phyloP scores from a whole-genome alignment of 495 filamentous ascomycete species.

The Friedmanniomyces endolithicus region DNA sequence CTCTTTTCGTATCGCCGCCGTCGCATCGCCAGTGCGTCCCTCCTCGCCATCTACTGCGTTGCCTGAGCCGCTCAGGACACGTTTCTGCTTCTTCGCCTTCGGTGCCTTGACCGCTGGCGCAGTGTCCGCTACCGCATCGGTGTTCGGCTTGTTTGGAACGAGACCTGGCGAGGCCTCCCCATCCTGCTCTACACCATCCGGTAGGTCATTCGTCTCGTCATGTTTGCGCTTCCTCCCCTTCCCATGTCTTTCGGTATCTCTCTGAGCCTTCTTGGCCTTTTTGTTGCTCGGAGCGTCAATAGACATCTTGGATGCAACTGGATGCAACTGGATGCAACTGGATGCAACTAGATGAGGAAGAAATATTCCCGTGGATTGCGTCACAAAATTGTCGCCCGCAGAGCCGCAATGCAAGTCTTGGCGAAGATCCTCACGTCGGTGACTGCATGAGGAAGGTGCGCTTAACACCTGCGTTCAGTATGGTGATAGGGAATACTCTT shows the following conservation, averaged over 20 bases:
- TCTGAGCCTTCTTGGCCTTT: background rate
- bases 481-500: too few species aligned
- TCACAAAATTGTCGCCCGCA: background rate
- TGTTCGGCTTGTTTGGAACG: too few species aligned
- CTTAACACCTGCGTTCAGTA: too few species aligned
- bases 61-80: background rate
- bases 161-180: background rate
- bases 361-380: background rate
- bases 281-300: background rate
- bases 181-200: background rate
- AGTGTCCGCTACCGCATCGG: background rate
- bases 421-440: too few species aligned
- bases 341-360: background rate
- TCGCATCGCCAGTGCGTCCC: too few species aligned
- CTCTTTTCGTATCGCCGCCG: background rate
- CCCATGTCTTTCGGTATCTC: background rate
- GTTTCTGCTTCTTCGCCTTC: background rate
- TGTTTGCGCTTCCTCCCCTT: background rate
- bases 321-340: background rate
- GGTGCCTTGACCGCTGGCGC: background rate
- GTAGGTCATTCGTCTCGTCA: background rate
- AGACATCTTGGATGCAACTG: background rate
- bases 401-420: too few species aligned
- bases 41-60: too few species aligned
- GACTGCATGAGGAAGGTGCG: too few species aligned